Conservation (phyloP, 345 rosid genomes). For the Moricandia arvensis region DNA sequence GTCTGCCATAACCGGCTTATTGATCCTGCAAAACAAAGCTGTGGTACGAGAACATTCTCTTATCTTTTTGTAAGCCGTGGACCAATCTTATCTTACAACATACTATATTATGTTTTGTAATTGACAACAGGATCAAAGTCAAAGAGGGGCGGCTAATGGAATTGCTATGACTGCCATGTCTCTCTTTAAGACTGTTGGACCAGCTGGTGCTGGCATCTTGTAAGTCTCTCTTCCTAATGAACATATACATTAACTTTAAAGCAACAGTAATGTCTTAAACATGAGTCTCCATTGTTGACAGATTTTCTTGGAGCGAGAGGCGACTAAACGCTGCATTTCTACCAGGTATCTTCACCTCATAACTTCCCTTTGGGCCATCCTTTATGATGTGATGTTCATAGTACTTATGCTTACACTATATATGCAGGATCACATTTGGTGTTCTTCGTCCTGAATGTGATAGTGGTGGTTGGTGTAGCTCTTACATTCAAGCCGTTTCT, state of each 20-base stretch:
- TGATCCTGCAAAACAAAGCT: constrained; percentile 60
- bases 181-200: constrained; percentile 57
- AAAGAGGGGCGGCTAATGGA: constrained; percentile 71
- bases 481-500: neutral
- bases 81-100: neutral
- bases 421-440: neutral
- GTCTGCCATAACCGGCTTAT: constrained; percentile 52
- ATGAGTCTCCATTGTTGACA: constrained; percentile 13
- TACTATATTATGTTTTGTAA: neutral
- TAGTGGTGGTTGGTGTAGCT: neutral
- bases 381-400: neutral
- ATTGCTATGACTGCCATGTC: constrained; percentile 63
- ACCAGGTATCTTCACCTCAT: constrained; percentile 36
- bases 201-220: constrained; percentile 65
- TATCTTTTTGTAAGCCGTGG: neutral
- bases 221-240: constrained; percentile 32
- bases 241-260: neutral
- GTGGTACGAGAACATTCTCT: constrained; percentile 44
- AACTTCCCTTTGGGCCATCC: neutral
- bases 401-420: neutral
- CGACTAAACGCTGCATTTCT: constrained; percentile 41
- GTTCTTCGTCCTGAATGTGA: neutral
- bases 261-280: constrained; percentile 2
- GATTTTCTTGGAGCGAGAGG: constrained; percentile 47
- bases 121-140: constrained; percentile 49